These are phyloP conservation scores for Kwoniella botswanensis DNA, from an alignment of 768 basidiomycete genomes.

Conservation along the genomic window DNA sequence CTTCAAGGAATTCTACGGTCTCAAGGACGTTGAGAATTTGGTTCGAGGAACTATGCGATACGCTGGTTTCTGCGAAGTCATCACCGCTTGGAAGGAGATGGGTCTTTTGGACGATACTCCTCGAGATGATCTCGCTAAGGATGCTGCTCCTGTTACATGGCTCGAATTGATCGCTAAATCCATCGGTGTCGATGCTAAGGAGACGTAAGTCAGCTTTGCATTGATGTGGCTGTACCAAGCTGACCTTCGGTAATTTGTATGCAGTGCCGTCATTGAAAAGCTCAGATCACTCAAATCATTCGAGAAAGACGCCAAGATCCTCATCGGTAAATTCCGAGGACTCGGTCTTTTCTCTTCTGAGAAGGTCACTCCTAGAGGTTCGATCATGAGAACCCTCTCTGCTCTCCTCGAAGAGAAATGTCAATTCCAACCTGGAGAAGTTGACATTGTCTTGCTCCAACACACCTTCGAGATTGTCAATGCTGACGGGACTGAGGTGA, in stretches of 20 bases:
- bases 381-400: conserved; percentile 92
- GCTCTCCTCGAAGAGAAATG: conserved; percentile 86
- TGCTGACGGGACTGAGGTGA: conserved; percentile 75
- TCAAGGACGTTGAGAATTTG: conserved; percentile 90
- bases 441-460: conserved; percentile 96
- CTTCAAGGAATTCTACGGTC: conserved; percentile 88
- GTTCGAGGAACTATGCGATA: conserved; percentile 85
- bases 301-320: conserved; percentile 69
- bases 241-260: background rate
- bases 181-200: conserved; percentile 71
- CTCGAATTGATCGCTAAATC: conserved; percentile 78
- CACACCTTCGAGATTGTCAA: conserved; percentile 95
- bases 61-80: conserved; percentile 95
- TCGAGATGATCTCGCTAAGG: conserved; percentile 72
- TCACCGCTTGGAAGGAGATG: conserved; percentile 80
- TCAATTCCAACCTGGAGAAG: conserved; percentile 86
- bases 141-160: conserved; percentile 74
- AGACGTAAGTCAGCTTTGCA: conserved; percentile 64
- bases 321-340: conserved; percentile 89
- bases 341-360: conserved; percentile 85
- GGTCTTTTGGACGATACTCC: conserved; percentile 79
- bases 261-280: conserved; percentile 73
- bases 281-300: conserved; percentile 72
- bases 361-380: conserved; percentile 65
- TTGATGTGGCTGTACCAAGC: background rate